Base-by-base conservation (phyloP, 495 filamentous ascomycete genomes). In the Penicillium ucsense region DNA sequence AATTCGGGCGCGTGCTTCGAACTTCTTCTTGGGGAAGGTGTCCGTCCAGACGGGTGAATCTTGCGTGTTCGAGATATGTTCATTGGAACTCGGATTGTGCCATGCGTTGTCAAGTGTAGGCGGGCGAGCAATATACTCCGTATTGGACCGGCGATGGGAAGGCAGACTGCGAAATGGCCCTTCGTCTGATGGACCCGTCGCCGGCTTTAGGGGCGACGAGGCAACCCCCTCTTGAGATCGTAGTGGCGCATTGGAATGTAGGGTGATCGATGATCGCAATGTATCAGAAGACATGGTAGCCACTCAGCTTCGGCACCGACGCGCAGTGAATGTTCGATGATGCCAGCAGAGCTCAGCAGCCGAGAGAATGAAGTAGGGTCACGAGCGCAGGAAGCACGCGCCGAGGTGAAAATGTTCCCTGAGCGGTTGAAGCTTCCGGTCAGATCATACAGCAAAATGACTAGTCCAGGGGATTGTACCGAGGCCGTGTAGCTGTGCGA, bases 131-230 rank as follows among this genome's bases (percentile, higher is more conserved):
- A 66, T 56, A 35, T 67, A 62, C 49, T 72, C 68, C 4, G 68
- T 72, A 50, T 72, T 72, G 28, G 65, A 60, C 30, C 68, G 68
- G 50, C 68, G 66, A 47, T 72, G 68, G 42, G 55, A 63, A 39
- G 59, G 57, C n/a, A 51, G 46, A 47, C 52, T 57, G 48, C 51
- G 12, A 9, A 54, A 54, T 31, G 50, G 50, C 8, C 55, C 58
- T 37, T 55, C 31, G 11, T 31, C 48, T 41, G 55, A 40, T 36
- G 40, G 49, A 39, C 45, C 35, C 43, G 51, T 49, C 43, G 50
- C 20, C 42, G 52, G 35, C 31, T 48, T 43, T 50, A 45, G 46
- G 59, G 53, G 53, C 36, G 54, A 50, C 48, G 53, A 56, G 48
- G 56, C 49, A 57, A 62, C 51, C 51, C 47, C 56, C 55, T 59